These are phyloP conservation scores for Exophiala sideris DNA, from an alignment of 2,329 filamentous ascomycete genomes.

Conservation along the genomic window DNA sequence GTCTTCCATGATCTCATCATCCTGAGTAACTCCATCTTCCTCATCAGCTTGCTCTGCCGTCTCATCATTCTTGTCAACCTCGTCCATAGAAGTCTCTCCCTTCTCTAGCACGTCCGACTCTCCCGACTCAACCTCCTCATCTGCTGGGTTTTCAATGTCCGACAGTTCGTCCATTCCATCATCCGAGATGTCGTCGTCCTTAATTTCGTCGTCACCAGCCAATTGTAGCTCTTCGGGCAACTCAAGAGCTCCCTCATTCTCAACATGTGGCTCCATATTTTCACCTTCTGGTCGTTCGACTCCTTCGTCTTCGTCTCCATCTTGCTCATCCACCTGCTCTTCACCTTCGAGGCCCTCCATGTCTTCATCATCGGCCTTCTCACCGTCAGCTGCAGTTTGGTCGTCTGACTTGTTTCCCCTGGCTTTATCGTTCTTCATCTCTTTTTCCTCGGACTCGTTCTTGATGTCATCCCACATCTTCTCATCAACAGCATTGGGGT, in stretches of 20 bases:
- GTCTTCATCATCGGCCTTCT: conserved; percentile 49
- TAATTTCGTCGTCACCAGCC: conserved; percentile 61
- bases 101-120: conserved; percentile 32
- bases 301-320: conserved; percentile 52
- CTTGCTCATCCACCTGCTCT: conserved; percentile 44
- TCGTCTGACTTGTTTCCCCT: conserved; percentile 54
- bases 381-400: conserved; percentile 59
- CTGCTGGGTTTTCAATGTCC: conserved; percentile 45
- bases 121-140: conserved; percentile 38
- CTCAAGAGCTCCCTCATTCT: conserved; percentile 78
- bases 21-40: conserved; percentile 37
- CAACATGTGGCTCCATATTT: conserved; percentile 68
- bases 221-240: conserved; percentile 86
- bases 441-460: conserved; percentile 51
- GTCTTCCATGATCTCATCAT: conserved; percentile 31
- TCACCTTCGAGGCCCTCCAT: conserved; percentile 60
- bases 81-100: conserved; percentile 28
- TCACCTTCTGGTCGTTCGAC: conserved; percentile 62
- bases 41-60: conserved; percentile 33
- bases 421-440: conserved; percentile 72
- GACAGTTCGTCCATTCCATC: conserved; percentile 58
- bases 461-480: conserved; percentile 93
- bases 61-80: conserved; percentile 32
- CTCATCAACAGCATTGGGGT: conserved; percentile 87
- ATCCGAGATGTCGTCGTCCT: conserved; percentile 49